Base-by-base conservation (phyloP, 129 eudicot genomes). In the Lonicera japonica region DNA sequence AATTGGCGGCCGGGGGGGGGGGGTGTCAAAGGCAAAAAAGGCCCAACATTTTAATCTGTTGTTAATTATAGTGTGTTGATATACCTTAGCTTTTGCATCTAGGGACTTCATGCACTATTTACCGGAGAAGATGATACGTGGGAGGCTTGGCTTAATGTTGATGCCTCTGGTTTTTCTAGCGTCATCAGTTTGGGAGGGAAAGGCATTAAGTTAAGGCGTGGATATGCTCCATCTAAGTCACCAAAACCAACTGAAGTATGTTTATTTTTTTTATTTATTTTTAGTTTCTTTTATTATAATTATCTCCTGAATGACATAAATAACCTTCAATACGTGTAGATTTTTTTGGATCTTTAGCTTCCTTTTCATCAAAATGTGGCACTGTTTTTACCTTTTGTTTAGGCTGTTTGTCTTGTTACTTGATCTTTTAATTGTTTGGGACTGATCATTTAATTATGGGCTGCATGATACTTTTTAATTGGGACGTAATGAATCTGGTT, bases 51-150 rank as follows among this genome's bases (percentile, higher is more conserved):
- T 29, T 29, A 6, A 1, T 41, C 3, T 21, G 13, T 14, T 23
- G 12, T 21, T 62, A 43, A 21, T 46, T 59, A 41, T 3, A 54
- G 65, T 22, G 56, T 29, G 53, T 39, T 24, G 5, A 9, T 48
- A 13, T 50, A 40, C 51, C 58, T n/a, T 64, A 21, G 74, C 16
- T 61, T 59, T 25, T 69, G 22, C 55, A 56, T 77, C 16, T 63
- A 92, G 99, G 99, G 99, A 54, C 70, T 92, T 41, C 89, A 88
- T 88, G 96, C 95, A 38, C 95, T 92, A 67, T 92, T 92, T 68
- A 92, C 99, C 1, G 99, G 99, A 54, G 99, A 92, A 63, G 99
- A 92, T 85, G 84, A 82, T 57, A 88, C 99, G n/a, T 92, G 99
- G 99, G 99, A 92, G 73, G 95, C 96, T 34, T 85, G 95, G 96